Conservation (phyloP, 2,329 filamentous ascomycete species). For the Coleophoma crateriformis region DNA sequence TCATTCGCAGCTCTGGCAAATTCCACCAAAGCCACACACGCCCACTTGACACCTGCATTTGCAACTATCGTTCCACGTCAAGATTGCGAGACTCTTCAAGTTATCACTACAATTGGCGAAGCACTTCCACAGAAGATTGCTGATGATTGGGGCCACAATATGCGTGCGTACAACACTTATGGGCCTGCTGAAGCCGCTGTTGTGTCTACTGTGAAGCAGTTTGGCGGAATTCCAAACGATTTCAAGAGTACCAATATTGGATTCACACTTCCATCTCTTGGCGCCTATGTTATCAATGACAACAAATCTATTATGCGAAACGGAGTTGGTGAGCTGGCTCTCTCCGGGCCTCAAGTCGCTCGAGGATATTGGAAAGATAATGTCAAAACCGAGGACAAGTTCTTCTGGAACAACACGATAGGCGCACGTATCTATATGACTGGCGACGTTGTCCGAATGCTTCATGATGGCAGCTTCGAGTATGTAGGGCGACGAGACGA, state of each 20-base stretch:
- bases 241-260: constrained; percentile 26
- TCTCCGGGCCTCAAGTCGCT: neutral
- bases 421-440: constrained; percentile 18
- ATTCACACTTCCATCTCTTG: constrained; percentile 25
- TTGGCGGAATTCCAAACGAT: constrained; percentile 19
- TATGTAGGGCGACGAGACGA: constrained; percentile 59
- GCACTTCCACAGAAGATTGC: constrained; percentile 26
- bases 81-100: constrained; percentile 23
- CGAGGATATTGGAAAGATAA: neutral
- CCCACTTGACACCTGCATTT: constrained; percentile 27
- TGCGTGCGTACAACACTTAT: constrained; percentile 31
- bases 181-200: constrained; percentile 32
- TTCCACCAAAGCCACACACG: constrained; percentile 22
- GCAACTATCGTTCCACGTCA: constrained; percentile 23
- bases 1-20: constrained; percentile 17
- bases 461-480: constrained; percentile 52
- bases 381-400: neutral
- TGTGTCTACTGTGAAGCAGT: constrained; percentile 25
- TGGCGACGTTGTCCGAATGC: constrained; percentile 34
- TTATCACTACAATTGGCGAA: constrained; percentile 30
- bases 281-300: constrained; percentile 23
- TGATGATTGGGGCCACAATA: constrained; percentile 30
- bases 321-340: neutral
- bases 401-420: neutral
- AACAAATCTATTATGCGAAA: neutral